These are phyloP conservation scores for Dictyostelium firmibasis DNA, from an alignment of 78 protist genomes.

Conservation along the genomic window DNA sequence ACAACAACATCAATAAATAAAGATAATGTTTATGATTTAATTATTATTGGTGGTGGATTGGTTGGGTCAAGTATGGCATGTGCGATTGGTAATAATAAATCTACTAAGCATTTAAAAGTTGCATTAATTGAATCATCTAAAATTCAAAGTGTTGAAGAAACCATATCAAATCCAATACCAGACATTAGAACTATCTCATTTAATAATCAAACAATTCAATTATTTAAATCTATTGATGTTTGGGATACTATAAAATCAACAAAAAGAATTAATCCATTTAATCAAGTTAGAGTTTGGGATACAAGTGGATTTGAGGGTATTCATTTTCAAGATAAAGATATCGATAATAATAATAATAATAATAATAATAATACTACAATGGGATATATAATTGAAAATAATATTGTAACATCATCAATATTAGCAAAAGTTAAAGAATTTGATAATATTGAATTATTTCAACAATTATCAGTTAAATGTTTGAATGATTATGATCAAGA, in stretches of 20 bases:
- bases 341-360: neutral
- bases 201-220: conserved; percentile 23
- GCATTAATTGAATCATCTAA: conserved; percentile 39
- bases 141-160: neutral
- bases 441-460: neutral
- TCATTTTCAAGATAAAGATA: neutral
- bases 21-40: conserved; percentile 27
- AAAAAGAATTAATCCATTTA: conserved; percentile 30
- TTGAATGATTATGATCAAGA: conserved; percentile 1
- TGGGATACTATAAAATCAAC: conserved; percentile 42
- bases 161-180: neutral
- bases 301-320: conserved; percentile 62
- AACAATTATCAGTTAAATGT: conserved; percentile 11
- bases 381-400: conserved; percentile 68
- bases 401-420: conserved; percentile 28
- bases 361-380: neutral
- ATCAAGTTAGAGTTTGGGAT: conserved; percentile 62
- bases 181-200: conserved; percentile 59
- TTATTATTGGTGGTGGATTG: conserved; percentile 71
- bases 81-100: conserved; percentile 3
- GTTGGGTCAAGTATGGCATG: conserved; percentile 72
- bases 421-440: conserved; percentile 1
- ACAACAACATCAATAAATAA: neutral
- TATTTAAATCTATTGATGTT: conserved; percentile 41
- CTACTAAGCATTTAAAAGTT: conserved; percentile 27